These are phyloP conservation scores for Ogataea kodamae DNA, from an alignment of 805 yeast genomes.

Conservation along the genomic window DNA sequence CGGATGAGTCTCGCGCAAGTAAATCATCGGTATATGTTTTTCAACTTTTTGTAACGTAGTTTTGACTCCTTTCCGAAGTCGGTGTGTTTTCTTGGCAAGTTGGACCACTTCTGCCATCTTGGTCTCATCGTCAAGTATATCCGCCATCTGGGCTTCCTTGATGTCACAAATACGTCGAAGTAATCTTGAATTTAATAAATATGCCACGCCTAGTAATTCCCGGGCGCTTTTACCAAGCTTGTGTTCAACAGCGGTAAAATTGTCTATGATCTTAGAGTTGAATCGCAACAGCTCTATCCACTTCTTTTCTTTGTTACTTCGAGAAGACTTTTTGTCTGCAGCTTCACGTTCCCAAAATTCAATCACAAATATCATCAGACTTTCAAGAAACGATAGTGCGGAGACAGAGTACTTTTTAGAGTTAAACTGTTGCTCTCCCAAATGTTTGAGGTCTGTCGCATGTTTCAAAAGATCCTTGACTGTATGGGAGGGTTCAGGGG, in stretches of 20 bases:
- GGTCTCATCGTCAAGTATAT: conserved; percentile 7
- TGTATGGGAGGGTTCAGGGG: not conserved
- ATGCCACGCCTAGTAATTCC: conserved; percentile 10
- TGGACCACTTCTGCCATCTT: conserved; percentile 2
- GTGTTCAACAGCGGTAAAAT: conserved; percentile 14
- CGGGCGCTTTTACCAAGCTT: conserved; percentile 3
- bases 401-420: conserved; percentile 15
- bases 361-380: conserved; percentile 25
- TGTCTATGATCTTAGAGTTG: conserved; percentile 22
- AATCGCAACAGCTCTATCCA: conserved; percentile 20
- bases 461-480: conserved; percentile 4
- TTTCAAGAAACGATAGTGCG: conserved; percentile 24
- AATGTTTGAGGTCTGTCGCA: conserved; percentile 17
- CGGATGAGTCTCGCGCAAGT: conserved; percentile 17
- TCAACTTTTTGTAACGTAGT: conserved; percentile 20
- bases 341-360: conserved; percentile 23
- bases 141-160: conserved; percentile 3
- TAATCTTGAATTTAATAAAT: conserved; percentile 12
- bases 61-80: conserved; percentile 13
- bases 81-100: conserved; percentile 13
- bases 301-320: conserved; percentile 14
- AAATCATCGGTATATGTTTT: conserved; percentile 12
- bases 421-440: conserved; percentile 18
- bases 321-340: not conserved
- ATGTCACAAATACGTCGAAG: conserved; percentile 7